These are phyloP conservation scores for Incumbomyces lentus DNA, from an alignment of 2,329 filamentous ascomycete genomes.

Conservation along the genomic window DNA sequence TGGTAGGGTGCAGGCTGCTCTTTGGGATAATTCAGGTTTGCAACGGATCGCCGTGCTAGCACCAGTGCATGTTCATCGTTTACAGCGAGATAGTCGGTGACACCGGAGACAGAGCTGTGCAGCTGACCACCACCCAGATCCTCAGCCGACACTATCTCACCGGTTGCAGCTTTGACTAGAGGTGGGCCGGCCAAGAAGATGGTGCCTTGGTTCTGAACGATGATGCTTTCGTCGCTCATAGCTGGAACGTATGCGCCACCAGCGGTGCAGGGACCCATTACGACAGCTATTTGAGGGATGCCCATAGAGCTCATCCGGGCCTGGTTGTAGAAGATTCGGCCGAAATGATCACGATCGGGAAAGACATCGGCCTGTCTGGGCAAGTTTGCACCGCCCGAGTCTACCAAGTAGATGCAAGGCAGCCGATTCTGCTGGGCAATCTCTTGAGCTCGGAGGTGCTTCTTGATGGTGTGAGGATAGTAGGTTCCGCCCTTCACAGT, in stretches of 20 bases:
- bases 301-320: conserved; percentile 80
- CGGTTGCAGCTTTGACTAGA: conserved; percentile 89
- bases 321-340: conserved; percentile 97
- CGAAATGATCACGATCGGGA: conserved; percentile 88
- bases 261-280: conserved; percentile 95
- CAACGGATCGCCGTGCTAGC: conserved; percentile 70
- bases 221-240: conserved; percentile 97
- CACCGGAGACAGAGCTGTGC: conserved; percentile 82
- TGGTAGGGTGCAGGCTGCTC: conserved; percentile 28
- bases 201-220: conserved; percentile 89
- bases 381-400: conserved; percentile 89
- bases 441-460: conserved; percentile 84
- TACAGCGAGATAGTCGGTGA: conserved; percentile 90
- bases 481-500: conserved; percentile 97
- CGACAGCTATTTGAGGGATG: conserved; percentile 86
- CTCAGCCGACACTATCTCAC: conserved; percentile 81
- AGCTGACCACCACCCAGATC: conserved; percentile 82
- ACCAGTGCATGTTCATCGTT: conserved; percentile 87
- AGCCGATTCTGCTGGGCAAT: conserved; percentile 78
- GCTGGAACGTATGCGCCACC: conserved; percentile 92
- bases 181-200: conserved; percentile 94
- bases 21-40: conserved; percentile 79
- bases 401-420: conserved; percentile 87
- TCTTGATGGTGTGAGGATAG: conserved; percentile 94
- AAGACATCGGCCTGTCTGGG: conserved; percentile 94